Evolutionary conservation across 169 alveolate species (phyloP).

Genomic region (Cyclospora cayetanensis): DNA sequence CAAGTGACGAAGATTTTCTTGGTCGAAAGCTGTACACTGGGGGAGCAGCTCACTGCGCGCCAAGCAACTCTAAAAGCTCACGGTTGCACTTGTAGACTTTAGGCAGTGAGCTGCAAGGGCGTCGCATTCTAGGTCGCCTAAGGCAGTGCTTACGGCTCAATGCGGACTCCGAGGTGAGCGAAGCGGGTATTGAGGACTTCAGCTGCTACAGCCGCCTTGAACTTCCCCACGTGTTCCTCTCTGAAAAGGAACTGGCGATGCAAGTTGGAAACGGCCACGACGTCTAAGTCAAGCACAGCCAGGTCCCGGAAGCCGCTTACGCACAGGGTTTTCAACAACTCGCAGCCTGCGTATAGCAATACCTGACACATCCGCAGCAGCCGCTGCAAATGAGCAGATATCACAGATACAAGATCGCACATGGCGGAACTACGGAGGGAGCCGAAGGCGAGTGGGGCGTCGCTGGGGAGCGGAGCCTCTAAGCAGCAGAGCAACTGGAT

Average conservation of each 20-base stretch:
- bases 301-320: conserved; percentile 92
- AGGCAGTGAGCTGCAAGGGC: too few relatives aligned
- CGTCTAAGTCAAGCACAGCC: conserved; percentile 96
- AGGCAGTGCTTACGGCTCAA: conserved; percentile 1
- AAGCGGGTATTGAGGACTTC: conserved; percentile 81
- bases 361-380: background rate
- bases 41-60: too few relatives aligned
- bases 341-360: conserved; percentile 91
- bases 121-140: too few relatives aligned
- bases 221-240: conserved; percentile 87
- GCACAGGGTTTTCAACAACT: conserved; percentile 93
- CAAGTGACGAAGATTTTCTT: too few relatives aligned
- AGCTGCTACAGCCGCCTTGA: conserved; percentile 91
- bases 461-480: too few relatives aligned
- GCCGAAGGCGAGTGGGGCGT: too few relatives aligned
- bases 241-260: conserved; percentile 95
- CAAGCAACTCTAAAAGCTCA: too few relatives aligned
- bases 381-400: background rate
- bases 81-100: too few relatives aligned
- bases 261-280: conserved; percentile 96
- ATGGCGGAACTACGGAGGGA: too few relatives aligned
- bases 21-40: too few relatives aligned
- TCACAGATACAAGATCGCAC: background rate
- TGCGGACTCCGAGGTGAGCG: conserved; percentile 76
- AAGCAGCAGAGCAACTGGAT: background rate